phyloP scores from a whole-genome alignment of 2,329 filamentous ascomycete species.

The Trichoderma sp. region DNA sequence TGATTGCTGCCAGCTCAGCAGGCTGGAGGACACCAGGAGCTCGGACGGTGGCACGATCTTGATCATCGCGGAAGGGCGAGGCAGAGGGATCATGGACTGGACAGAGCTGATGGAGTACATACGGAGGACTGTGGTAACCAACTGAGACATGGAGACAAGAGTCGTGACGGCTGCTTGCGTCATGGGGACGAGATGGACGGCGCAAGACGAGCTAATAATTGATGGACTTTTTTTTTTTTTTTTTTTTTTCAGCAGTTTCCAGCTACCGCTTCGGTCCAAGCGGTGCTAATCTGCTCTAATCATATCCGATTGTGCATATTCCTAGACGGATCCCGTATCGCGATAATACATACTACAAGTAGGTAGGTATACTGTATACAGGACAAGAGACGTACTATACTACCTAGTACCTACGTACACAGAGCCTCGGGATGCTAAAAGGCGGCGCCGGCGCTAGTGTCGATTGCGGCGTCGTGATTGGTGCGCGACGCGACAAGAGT shows the following conservation, averaged over 20 bases:
- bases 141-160: background rate
- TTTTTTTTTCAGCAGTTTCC: background rate
- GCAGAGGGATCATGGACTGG: background rate
- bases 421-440: background rate
- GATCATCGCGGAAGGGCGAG: background rate
- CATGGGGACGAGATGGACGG: slow-evolving; percentile 1
- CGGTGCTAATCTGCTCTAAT: background rate
- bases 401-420: too few relatives aligned
- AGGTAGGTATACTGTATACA: too few relatives aligned
- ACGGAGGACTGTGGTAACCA: background rate
- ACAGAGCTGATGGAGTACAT: background rate
- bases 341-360: too few relatives aligned
- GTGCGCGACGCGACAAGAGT: slow-evolving; percentile 21
- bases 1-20: slow-evolving; percentile 11
- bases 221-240: background rate
- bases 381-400: too few relatives aligned
- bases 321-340: too few relatives aligned
- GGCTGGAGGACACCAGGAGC: background rate
- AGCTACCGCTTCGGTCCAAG: slow-evolving; percentile 1
- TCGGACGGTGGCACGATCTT: slow-evolving; percentile 4
- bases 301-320: background rate
- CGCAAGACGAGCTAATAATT: background rate
- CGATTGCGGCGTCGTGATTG: slow-evolving; percentile 24
- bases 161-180: slow-evolving; percentile 1
- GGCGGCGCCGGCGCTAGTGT: background rate